Conservation (phyloP, 2,329 filamentous ascomycete species). For the Exserohilum turcica region DNA sequence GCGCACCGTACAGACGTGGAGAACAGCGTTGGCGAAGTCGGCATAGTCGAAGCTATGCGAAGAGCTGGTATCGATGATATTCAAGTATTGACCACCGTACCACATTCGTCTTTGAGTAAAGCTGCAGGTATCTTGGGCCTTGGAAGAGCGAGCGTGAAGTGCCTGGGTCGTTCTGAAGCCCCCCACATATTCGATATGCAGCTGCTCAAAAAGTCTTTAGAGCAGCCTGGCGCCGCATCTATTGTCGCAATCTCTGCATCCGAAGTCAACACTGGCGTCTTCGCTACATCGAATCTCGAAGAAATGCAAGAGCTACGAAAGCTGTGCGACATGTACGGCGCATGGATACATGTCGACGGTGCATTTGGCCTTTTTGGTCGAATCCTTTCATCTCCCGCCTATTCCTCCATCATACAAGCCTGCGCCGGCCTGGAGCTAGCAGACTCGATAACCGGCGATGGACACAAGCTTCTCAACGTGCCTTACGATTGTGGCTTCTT, state of each 20-base stretch:
- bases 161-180: constrained; percentile 60
- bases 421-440: constrained; percentile 74
- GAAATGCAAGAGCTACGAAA: constrained; percentile 68
- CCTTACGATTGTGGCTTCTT: constrained; percentile 95
- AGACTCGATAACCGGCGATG: constrained; percentile 85
- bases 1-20: constrained; percentile 37
- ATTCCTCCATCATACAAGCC: constrained; percentile 58
- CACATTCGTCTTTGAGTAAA: constrained; percentile 83
- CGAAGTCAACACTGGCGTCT: constrained; percentile 89
- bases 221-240: constrained; percentile 61
- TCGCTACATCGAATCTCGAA: constrained; percentile 64
- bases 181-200: constrained; percentile 74
- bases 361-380: constrained; percentile 87
- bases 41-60: constrained; percentile 69
- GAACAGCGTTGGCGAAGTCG: constrained; percentile 67
- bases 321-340: constrained; percentile 72
- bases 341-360: constrained; percentile 90
- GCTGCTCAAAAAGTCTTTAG: constrained; percentile 65
- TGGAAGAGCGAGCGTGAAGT: constrained; percentile 70
- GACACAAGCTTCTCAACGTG: constrained; percentile 91
- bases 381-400: constrained; percentile 65
- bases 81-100: constrained; percentile 78
- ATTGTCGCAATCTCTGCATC: constrained; percentile 83
- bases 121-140: constrained; percentile 82
- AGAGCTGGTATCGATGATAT: constrained; percentile 68